A percentile compares a stretch with the other conserved stretches of the same genome.
phyloP scores from a whole-genome alignment of 2,329 filamentous ascomycete species.

The Dothideomycetes sp. region DNA sequence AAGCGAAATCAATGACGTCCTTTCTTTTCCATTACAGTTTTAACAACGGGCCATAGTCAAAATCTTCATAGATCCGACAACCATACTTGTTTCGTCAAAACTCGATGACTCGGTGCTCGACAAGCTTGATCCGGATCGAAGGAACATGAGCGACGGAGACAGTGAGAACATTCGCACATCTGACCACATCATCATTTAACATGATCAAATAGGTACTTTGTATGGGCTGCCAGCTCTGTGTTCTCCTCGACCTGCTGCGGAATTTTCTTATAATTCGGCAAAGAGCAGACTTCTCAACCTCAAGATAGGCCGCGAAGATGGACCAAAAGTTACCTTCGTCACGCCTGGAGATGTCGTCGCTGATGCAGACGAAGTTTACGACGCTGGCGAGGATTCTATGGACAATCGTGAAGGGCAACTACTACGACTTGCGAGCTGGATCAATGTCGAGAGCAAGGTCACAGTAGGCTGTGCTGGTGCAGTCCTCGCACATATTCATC shows the following conservation, averaged over 20 bases:
- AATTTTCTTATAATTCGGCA: conserved; percentile 62
- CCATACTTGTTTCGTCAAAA: conserved; percentile 49
- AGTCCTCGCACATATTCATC: conserved; percentile 67
- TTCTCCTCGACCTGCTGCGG: conserved; percentile 24
- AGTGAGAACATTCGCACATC: too few relatives aligned
- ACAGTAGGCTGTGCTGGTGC: conserved; percentile 84
- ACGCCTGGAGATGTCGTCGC: conserved; percentile 47
- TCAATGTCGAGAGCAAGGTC: conserved; percentile 64
- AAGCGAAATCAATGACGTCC: conserved; percentile 17
- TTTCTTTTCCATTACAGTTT: neutral
- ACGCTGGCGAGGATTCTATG: conserved; percentile 31
- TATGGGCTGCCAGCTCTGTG: conserved; percentile 10
- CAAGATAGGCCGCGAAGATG: conserved; percentile 40
- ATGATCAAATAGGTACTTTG: neutral
- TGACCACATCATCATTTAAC: neutral
- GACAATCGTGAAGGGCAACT: conserved; percentile 48
- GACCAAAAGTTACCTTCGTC: conserved; percentile 47
- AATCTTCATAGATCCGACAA: conserved; percentile 52
- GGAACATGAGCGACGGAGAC: conserved; percentile 25
- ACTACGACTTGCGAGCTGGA: conserved; percentile 58
- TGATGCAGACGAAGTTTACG: conserved; percentile 28
- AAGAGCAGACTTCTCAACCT: conserved; percentile 57
- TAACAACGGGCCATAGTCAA: conserved; percentile 42
- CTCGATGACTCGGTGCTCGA: conserved; percentile 42
- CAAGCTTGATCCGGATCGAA: conserved; percentile 34